Conservation (phyloP, 2,329 filamentous ascomycete genomes). For the Penicillium sp. region DNA sequence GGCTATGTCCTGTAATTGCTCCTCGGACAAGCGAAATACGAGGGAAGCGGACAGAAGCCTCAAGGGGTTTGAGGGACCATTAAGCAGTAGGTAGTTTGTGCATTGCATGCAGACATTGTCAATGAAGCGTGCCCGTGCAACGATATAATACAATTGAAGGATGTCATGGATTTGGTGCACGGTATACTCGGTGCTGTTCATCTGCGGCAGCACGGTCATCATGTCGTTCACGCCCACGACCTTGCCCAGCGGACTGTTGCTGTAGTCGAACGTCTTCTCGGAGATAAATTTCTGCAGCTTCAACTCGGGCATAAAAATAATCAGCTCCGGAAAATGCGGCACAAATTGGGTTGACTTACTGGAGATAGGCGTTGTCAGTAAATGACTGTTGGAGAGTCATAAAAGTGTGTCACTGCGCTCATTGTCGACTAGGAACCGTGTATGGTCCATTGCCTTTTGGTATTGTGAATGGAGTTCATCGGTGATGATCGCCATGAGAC, state of each 20-base stretch:
- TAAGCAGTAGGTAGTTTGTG: constrained; percentile 59
- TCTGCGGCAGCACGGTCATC: background rate
- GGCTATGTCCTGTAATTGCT: constrained; percentile 61
- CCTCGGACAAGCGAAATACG: constrained; percentile 53
- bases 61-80: constrained; percentile 56
- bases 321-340: background rate
- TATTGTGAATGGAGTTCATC: constrained; percentile 4
- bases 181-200: constrained; percentile 25
- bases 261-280: constrained; percentile 1
- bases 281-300: constrained; percentile 2
- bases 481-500: background rate
- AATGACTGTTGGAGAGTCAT: constrained; percentile 60
- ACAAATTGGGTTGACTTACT: background rate
- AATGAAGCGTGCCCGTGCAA: constrained; percentile 65
- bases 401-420: constrained; percentile 54
- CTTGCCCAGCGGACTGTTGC: background rate
- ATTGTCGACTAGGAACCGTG: constrained; percentile 57
- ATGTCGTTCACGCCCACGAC: constrained; percentile 15
- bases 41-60: constrained; percentile 58
- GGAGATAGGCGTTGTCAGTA: constrained; percentile 48
- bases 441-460: constrained; percentile 14
- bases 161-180: constrained; percentile 63
- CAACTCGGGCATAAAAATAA: background rate
- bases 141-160: constrained; percentile 65
- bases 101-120: constrained; percentile 67